Conservation (phyloP, 495 filamentous ascomycete genomes). For the Apiosordaria backusii region DNA sequence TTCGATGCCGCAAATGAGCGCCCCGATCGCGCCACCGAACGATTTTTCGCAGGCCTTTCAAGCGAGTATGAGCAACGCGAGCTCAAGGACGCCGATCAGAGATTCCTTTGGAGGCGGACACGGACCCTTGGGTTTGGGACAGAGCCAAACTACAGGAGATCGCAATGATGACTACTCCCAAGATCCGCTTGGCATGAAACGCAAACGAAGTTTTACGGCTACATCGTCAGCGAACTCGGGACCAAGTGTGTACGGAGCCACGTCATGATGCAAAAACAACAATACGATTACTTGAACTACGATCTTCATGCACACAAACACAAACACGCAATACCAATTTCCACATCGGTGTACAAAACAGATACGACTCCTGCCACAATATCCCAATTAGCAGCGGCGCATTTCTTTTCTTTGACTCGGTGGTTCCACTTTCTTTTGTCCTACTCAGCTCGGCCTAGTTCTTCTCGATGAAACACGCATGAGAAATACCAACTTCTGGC, state of each 20-base stretch:
- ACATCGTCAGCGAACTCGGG: conserved; percentile 19
- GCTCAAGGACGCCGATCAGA: conserved; percentile 43
- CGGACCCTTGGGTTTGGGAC: conserved; percentile 29
- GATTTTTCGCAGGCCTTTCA: conserved; percentile 52
- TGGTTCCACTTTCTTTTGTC: not conserved
- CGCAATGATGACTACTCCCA: conserved; percentile 38
- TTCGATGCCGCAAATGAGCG: conserved; percentile 54
- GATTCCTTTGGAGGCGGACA: conserved; percentile 42
- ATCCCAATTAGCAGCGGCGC: not conserved
- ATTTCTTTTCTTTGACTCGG: not conserved
- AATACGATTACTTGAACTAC: not conserved
- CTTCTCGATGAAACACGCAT: not conserved
- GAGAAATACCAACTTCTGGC: not conserved
- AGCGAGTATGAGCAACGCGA: conserved; percentile 40
- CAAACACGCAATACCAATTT: not conserved
- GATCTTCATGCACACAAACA: too few species aligned
- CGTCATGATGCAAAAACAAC: conserved; percentile 20
- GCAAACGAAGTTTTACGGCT: conserved; percentile 47
- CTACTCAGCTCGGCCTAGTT: not conserved
- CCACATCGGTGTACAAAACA: not conserved
- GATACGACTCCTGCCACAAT: not conserved
- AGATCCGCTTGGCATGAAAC: conserved; percentile 45
- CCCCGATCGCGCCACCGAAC: conserved; percentile 50
- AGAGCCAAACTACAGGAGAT: conserved; percentile 36
- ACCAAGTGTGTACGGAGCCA: conserved; percentile 27